phyloP scores from a whole-genome alignment of 2,329 filamentous ascomycete genomes.

The Coniochaeta prunicola region DNA sequence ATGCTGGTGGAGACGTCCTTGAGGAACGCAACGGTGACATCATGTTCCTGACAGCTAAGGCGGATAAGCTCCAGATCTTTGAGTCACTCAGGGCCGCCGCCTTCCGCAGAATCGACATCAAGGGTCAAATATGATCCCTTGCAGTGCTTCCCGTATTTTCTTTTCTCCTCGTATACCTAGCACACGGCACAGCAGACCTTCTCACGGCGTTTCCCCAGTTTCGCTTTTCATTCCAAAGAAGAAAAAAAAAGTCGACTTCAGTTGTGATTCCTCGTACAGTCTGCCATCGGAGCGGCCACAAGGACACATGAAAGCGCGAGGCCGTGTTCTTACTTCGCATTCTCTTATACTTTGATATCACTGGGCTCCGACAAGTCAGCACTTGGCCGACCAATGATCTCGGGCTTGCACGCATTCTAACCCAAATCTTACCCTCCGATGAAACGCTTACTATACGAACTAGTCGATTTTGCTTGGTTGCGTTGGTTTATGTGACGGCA shows the following conservation, averaged over 20 bases:
- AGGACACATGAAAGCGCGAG: neutral
- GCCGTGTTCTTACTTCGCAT: neutral
- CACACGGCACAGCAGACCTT: neutral
- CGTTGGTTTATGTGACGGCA: neutral
- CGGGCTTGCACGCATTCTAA: neutral
- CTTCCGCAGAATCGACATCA: slow-evolving; percentile 88
- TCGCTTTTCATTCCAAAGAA: neutral
- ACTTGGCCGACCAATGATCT: neutral
- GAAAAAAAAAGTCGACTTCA: neutral
- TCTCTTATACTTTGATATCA: neutral
- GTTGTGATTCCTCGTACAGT: neutral
- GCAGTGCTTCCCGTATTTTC: neutral
- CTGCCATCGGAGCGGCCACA: neutral
- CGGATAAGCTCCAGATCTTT: slow-evolving; percentile 52
- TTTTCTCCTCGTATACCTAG: neutral
- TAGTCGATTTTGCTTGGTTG: neutral
- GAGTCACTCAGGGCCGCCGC: slow-evolving; percentile 66
- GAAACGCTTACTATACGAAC: neutral
- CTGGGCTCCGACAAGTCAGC: neutral
- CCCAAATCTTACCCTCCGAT: neutral
- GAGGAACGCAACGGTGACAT: slow-evolving; percentile 70
- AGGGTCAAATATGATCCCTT: slow-evolving; percentile 75
- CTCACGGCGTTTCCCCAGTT: neutral
- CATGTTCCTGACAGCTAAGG: slow-evolving; percentile 67
- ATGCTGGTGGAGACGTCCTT: slow-evolving; percentile 68